Base-by-base conservation (phyloP, 108 stramenopile species). In the Heterococcus sp. region DNA sequence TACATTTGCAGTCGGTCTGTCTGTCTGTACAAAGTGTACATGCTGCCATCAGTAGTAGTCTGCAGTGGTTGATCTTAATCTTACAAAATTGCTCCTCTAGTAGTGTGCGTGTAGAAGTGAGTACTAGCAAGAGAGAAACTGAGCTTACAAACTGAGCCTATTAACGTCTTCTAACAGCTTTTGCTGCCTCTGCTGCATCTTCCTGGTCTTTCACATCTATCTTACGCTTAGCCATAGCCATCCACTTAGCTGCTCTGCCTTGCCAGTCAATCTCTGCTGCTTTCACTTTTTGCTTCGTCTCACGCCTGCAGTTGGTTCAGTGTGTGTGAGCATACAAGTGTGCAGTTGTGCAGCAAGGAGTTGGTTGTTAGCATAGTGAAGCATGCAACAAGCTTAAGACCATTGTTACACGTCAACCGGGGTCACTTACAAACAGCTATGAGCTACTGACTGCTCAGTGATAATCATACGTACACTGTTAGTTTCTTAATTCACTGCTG, bases 261-360 rank as follows among this genome's bases (percentile, higher is more conserved):
- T 90, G 90, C 87, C 89, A 90, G 38, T 83, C 85, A 21, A 14
- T 72, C 75, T 90, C 90, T 29, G 74, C 75, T n/a, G 38, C 64
- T 37, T 75, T 82, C 26, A 85, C 80, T 76, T 84, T 87, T 31
- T 65, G 46, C 35, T 63, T 46, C 0, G 88, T 85, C 38, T 90
- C 69, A 3, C 21, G 66, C 66, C 66, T 67, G 66, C 32, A 32
- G 8, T 3, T 3, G 66, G 8, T 2, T 32, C 66, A 3, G 21
- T 67, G 5, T 2, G 32, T 3, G 3, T 67, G 5, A 32, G 46
- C 46, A 58, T 32, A 67, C 3, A 3, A 67, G 32, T 28, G 2
- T 28, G 2, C 32, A 67, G 32, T 67, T 67, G n/a, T n/a, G n/a
- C n/a, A n/a, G n/a, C n/a, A n/a, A n/a, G n/a, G n/a, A n/a, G n/a